phyloP scores from a whole-genome alignment of 768 basidiomycete genomes.

The Lentinula guzmanii region DNA sequence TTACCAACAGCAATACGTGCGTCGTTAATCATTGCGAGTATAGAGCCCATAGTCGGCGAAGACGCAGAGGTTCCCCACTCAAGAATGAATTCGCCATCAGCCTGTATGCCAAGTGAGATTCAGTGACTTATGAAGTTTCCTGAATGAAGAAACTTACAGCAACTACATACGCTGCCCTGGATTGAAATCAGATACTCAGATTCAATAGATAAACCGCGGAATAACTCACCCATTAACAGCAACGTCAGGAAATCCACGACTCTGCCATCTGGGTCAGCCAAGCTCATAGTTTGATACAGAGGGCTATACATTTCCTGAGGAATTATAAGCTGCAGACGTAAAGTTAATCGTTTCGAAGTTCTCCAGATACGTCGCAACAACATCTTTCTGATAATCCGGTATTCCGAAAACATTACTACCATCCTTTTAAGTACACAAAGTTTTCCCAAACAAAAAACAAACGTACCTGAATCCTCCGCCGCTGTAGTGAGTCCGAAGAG shows the following conservation, averaged over 20 bases:
- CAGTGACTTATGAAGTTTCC: neutral
- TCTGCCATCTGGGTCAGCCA: constrained; percentile 11
- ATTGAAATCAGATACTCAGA: constrained; percentile 9
- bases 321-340: constrained; percentile 35
- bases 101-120: neutral
- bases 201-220: neutral
- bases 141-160: constrained; percentile 19
- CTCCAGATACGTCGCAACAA: constrained; percentile 32
- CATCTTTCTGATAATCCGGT: constrained; percentile 38
- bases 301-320: constrained; percentile 27
- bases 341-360: constrained; percentile 31
- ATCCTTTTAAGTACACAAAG: constrained; percentile 6
- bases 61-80: constrained; percentile 43
- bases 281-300: constrained; percentile 11
- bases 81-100: constrained; percentile 25
- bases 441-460: constrained; percentile 2
- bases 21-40: constrained; percentile 41
- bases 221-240: constrained; percentile 37
- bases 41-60: constrained; percentile 35
- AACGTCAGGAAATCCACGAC: constrained; percentile 47
- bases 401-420: constrained; percentile 30
- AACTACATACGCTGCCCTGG: constrained; percentile 20
- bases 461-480: constrained; percentile 7
- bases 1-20: constrained; percentile 25
- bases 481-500: neutral